phyloP scores from a whole-genome alignment of 2,329 filamentous ascomycete species.

The Exophiala alcalophila region DNA sequence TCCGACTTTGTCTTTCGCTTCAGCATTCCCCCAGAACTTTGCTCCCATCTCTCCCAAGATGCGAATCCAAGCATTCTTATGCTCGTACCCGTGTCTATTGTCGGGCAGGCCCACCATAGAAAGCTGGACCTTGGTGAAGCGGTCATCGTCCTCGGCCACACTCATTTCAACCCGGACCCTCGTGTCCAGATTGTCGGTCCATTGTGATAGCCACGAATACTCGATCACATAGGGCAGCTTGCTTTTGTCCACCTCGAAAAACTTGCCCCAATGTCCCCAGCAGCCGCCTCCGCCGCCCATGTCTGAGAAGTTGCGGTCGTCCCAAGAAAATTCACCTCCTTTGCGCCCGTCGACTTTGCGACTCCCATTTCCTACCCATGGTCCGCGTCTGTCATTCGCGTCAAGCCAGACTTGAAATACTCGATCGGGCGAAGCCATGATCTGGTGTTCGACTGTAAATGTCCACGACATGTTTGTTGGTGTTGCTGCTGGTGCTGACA shows the following conservation, averaged over 20 bases:
- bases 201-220: slow-evolving; percentile 7
- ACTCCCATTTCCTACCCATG: slow-evolving; percentile 4
- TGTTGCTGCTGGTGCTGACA: too few species aligned
- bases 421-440: slow-evolving; percentile 1
- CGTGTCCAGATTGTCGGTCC: slow-evolving; percentile 5
- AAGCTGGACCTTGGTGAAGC: slow-evolving; percentile 7
- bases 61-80: slow-evolving; percentile 15
- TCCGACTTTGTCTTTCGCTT: slow-evolving; percentile 5
- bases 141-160: slow-evolving; percentile 3
- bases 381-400: slow-evolving; percentile 5
- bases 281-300: slow-evolving; percentile 7
- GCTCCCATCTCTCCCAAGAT: slow-evolving; percentile 15
- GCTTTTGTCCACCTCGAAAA: background rate
- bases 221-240: slow-evolving; percentile 2
- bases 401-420: slow-evolving; percentile 9
- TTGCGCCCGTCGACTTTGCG: background rate
- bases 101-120: slow-evolving; percentile 1
- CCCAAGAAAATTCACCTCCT: slow-evolving; percentile 2
- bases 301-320: slow-evolving; percentile 7
- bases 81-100: slow-evolving; percentile 11
- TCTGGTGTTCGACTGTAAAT: slow-evolving; percentile 6
- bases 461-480: background rate
- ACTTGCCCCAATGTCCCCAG: slow-evolving; percentile 8
- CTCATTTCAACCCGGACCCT: background rate
- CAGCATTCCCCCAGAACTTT: slow-evolving; percentile 14